A percentile compares a stretch with the other conserved stretches of the same genome.
phyloP scores from a whole-genome alignment of 1,139 yeast species.

The Arxiozyma slooffiae region DNA sequence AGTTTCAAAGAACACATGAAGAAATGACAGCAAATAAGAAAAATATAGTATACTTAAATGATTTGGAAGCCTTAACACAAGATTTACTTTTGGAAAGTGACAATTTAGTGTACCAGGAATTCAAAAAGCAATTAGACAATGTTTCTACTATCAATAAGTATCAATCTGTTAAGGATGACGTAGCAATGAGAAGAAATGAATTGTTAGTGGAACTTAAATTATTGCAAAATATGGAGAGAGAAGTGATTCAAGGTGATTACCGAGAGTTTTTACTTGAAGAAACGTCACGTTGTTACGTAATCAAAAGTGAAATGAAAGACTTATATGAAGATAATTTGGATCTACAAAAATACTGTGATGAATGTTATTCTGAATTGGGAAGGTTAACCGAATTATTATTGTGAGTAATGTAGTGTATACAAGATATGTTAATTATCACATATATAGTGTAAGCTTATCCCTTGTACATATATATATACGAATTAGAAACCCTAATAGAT shows the following conservation, averaged over 20 bases:
- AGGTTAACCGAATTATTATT: conserved; percentile 15
- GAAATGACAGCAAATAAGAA: conserved; percentile 23
- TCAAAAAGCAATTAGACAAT: conserved; percentile 13
- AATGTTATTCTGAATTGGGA: conserved; percentile 30
- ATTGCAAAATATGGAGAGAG: conserved; percentile 60
- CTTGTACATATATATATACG: too few relatives aligned
- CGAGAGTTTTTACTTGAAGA: conserved; percentile 65
- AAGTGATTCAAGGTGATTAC: conserved; percentile 61
- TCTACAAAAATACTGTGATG: conserved; percentile 29
- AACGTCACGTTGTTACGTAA: conserved; percentile 43
- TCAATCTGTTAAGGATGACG: conserved; percentile 47
- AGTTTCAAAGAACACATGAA: background rate
- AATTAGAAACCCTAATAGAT: too few relatives aligned
- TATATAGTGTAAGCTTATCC: too few relatives aligned
- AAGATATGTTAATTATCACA: too few relatives aligned
- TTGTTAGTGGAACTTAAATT: conserved; percentile 62
- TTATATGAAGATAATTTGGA: conserved; percentile 20
- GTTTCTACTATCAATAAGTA: conserved; percentile 29
- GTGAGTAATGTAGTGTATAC: conserved; percentile 3
- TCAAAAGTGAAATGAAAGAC: conserved; percentile 26
- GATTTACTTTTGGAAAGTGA: conserved; percentile 19
- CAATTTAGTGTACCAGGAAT: conserved; percentile 26
- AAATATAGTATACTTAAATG: conserved; percentile 47
- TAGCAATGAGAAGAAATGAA: conserved; percentile 67
- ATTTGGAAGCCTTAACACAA: conserved; percentile 43